Conservation (phyloP, 2,329 filamentous ascomycete genomes). For the Phoma sp. region DNA sequence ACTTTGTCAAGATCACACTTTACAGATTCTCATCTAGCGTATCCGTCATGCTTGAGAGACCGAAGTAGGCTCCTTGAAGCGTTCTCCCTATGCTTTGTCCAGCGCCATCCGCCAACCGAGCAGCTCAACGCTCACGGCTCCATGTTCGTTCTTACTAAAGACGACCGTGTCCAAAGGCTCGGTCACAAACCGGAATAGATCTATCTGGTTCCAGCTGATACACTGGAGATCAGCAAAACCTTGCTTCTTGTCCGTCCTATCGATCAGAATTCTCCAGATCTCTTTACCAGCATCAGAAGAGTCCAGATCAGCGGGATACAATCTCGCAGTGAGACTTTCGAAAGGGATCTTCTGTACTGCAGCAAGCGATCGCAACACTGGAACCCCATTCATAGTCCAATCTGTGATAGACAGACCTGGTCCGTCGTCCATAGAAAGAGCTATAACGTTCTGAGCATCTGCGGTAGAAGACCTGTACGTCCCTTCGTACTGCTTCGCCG, state of each 20-base stretch:
- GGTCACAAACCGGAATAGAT: slow-evolving; percentile 25
- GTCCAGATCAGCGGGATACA: slow-evolving; percentile 33
- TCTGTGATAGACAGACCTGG: slow-evolving; percentile 28
- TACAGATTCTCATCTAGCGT: too few relatives aligned
- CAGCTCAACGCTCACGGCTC: slow-evolving; percentile 19
- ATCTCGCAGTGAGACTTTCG: slow-evolving; percentile 22
- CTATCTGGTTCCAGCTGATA: slow-evolving; percentile 28
- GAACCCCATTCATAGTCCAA: slow-evolving; percentile 24
- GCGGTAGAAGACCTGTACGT: slow-evolving; percentile 18
- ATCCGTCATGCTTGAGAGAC: too few relatives aligned
- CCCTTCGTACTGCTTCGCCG: slow-evolving; percentile 25
- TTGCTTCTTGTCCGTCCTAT: slow-evolving; percentile 13
- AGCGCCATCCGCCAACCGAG: slow-evolving; percentile 23
- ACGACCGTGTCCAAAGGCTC: slow-evolving; percentile 29
- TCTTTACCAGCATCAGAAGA: slow-evolving; percentile 19
- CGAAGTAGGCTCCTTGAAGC: too few relatives aligned
- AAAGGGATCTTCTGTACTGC: slow-evolving; percentile 7
- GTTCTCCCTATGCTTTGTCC: slow-evolving; percentile 1
- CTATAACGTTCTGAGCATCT: slow-evolving; percentile 12
- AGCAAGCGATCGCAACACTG: slow-evolving; percentile 23
- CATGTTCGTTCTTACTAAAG: slow-evolving; percentile 15
- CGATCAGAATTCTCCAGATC: slow-evolving; percentile 26
- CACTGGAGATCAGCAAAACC: slow-evolving; percentile 30
- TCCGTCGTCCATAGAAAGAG: slow-evolving; percentile 24
- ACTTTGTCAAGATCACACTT: too few relatives aligned